phyloP scores from a whole-genome alignment of 139 green algal species.

The Mesotaenium endlicherianum region DNA sequence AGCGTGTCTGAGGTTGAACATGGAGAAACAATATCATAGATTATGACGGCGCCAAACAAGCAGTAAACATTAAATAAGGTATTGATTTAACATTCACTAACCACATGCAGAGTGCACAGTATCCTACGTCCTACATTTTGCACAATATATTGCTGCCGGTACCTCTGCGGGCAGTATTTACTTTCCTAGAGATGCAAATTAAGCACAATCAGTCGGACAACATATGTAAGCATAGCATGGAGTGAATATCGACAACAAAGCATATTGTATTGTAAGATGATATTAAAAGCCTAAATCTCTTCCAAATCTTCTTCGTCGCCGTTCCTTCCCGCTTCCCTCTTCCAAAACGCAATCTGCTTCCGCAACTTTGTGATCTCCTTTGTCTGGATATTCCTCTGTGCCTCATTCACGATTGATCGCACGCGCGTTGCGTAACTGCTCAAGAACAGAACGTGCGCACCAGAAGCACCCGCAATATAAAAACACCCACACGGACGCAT shows the following conservation, averaged over 20 bases:
- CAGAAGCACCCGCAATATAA: not conserved
- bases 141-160: not conserved
- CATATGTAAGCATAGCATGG: too few species aligned
- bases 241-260: too few species aligned
- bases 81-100: too few species aligned
- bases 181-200: not conserved
- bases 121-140: not conserved
- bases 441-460: not conserved
- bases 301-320: conserved; percentile 46
- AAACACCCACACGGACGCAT: not conserved
- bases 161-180: not conserved
- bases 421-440: conserved; percentile 67
- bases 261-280: too few species aligned
- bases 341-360: conserved; percentile 88
- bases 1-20: too few species aligned
- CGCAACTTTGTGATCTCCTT: conserved; percentile 81
- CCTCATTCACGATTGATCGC: conserved; percentile 91
- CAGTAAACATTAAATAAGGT: too few species aligned
- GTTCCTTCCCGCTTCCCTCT: conserved; percentile 81
- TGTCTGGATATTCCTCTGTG: conserved; percentile 75
- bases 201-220: too few species aligned
- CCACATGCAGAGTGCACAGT: too few species aligned
- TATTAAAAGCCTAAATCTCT: conserved; percentile 31
- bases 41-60: too few species aligned
- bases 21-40: too few species aligned